Evolutionary conservation across 108 stramenopile species (phyloP).

Genomic region (Pseudonitzschia pungens): DNA sequence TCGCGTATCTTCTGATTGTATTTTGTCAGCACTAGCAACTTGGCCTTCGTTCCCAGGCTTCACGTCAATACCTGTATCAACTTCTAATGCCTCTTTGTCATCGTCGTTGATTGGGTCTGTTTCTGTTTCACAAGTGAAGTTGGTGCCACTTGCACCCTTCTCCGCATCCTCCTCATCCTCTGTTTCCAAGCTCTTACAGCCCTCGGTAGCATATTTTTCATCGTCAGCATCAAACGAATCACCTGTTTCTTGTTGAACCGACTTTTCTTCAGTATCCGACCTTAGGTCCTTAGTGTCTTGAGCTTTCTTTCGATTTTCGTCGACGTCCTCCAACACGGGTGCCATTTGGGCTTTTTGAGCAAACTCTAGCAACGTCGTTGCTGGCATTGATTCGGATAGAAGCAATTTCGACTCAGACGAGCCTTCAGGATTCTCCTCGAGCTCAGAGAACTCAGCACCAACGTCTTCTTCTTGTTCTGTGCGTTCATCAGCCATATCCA

Average conservation of each 20-base stretch:
- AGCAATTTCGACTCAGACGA: background rate
- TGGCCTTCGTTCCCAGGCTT: background rate
- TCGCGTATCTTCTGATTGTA: background rate
- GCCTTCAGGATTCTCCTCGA: constrained; percentile 30
- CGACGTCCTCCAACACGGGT: background rate
- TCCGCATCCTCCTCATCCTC: constrained; percentile 16
- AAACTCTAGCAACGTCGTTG: constrained; percentile 30
- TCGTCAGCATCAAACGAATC: constrained; percentile 17
- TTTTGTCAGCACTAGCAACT: background rate
- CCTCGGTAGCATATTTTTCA: constrained; percentile 15
- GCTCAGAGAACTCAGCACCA: constrained; percentile 37
- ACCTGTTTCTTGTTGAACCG: background rate
- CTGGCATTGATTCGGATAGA: constrained; percentile 2
- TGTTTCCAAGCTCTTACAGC: constrained; percentile 10
- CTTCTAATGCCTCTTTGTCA: background rate
- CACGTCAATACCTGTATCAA: background rate
- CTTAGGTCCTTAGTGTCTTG: background rate
- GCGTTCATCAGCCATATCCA: constrained; percentile 45
- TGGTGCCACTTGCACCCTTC: background rate
- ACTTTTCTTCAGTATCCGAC: background rate
- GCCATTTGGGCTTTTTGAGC: constrained; percentile 32
- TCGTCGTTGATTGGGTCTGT: background rate
- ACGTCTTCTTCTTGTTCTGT: constrained; percentile 46
- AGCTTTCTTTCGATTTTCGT: background rate
- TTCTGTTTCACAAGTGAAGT: background rate